These are phyloP conservation scores for Euryodendron excelsum DNA, from an alignment of 148 eudicot species.

Conservation along the genomic window DNA sequence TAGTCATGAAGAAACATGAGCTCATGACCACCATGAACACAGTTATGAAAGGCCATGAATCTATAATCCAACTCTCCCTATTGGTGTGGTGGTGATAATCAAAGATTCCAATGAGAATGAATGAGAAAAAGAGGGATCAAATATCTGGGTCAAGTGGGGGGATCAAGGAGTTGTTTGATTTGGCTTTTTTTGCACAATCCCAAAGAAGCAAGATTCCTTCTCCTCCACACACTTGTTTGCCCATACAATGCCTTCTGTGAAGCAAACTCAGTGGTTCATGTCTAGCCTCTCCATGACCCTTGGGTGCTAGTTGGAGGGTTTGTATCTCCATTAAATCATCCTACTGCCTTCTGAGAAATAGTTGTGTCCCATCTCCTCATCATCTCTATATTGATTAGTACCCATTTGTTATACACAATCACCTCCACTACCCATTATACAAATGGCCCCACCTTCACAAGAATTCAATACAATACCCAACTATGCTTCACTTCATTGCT, in stretches of 20 bases:
- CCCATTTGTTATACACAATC: slow-evolving; percentile 2
- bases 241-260: not conserved
- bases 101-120: slow-evolving; percentile 16
- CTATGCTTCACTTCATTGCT: not conserved
- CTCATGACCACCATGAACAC: too few species aligned
- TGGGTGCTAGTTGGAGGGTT: slow-evolving; percentile 11
- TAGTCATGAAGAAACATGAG: too few species aligned
- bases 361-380: not conserved
- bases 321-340: slow-evolving; percentile 8
- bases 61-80: not conserved
- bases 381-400: not conserved
- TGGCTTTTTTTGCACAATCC: too few species aligned
- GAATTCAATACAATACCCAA: not conserved
- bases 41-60: too few species aligned
- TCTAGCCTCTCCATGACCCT: too few species aligned
- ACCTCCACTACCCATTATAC: not conserved
- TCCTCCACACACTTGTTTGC: not conserved
- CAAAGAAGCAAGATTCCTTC: not conserved
- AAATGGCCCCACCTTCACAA: not conserved
- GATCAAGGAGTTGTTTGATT: not conserved
- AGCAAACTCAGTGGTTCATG: not conserved
- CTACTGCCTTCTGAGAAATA: not conserved
- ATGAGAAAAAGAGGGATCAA: not conserved
- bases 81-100: slow-evolving; percentile 9
- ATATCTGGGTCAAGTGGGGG: not conserved